Percentiles rank a stretch among this genome's conserved stretches.
Evolutionary conservation across 495 filamentous ascomycete species (phyloP).

Genomic region (Penicillium samsonianum): DNA sequence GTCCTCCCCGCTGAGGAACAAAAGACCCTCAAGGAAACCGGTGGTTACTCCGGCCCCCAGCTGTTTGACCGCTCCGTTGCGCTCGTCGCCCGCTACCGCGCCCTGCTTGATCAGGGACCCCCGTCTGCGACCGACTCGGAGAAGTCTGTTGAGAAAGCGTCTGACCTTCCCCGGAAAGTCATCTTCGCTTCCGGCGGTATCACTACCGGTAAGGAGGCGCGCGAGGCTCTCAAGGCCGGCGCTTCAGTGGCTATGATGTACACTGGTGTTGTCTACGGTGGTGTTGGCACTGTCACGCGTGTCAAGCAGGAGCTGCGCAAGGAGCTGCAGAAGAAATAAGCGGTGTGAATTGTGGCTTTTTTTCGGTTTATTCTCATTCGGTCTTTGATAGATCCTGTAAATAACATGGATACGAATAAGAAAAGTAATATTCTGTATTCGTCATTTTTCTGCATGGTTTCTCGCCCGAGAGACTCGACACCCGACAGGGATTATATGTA

Average conservation of each 20-base stretch:
- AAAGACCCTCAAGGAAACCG: conserved; percentile 67
- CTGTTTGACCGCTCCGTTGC: conserved; percentile 75
- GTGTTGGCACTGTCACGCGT: conserved; percentile 78
- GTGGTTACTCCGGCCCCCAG: conserved; percentile 88
- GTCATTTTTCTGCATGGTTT: conserved; percentile 5
- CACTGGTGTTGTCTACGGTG: conserved; percentile 79
- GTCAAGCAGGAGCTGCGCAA: conserved; percentile 85
- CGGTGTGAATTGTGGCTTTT: conserved; percentile 14
- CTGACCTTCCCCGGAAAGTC: conserved; percentile 59
- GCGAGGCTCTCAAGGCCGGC: conserved; percentile 76
- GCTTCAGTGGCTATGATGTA: conserved; percentile 87
- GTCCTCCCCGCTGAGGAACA: conserved; percentile 66
- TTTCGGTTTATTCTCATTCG: conserved; percentile 4
- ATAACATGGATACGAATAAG: conserved; percentile 26
- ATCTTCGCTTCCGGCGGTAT: conserved; percentile 94
- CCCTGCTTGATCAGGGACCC: conserved; percentile 61
- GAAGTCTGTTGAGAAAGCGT: conserved; percentile 15
- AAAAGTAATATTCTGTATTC: conserved; percentile 3
- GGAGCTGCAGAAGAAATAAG: conserved; percentile 42
- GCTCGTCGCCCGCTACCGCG: conserved; percentile 77
- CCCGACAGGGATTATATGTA: not conserved
- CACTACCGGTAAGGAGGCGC: conserved; percentile 77
- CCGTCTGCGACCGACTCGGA: conserved; percentile 14
- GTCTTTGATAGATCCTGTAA: conserved; percentile 21
- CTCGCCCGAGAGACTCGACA: too few species aligned